Base-by-base conservation (phyloP, 129 eudicot species). In the Tagetes erecta region DNA sequence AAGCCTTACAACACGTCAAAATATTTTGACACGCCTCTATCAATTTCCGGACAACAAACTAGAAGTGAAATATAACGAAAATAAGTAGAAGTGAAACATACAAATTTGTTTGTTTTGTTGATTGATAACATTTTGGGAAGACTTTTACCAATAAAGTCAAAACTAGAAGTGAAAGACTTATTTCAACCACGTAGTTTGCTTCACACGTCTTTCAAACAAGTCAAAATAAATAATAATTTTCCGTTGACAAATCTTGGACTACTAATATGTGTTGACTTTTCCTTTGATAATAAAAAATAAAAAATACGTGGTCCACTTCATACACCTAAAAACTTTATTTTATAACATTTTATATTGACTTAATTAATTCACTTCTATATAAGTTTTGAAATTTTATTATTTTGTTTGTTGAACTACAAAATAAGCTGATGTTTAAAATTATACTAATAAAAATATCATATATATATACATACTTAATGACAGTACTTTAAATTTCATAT, bases 111-210 rank as follows among this genome's bases (percentile, higher is more conserved):
- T 56, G 36, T 36, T 20, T 20, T 20, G 27, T 20, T 20, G 27
- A 20, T 20, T 20, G 27, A 20, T 20, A 0, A 20, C 27, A 20
- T 20, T 20, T 20, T 20, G 27, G 27, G 27, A 20, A 64, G 83
- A 72, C 78, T 55, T 64, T 55, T 78, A 35, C 0, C 6, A 55
- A 38, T 7, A 64, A 73, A 66, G 83, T 79, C 83, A 79, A 72
- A 66, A 66, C 36, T 79, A 74, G 55, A 45, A 55, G 83, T 66
- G 68, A 53, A 72, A 47, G 78, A 66, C 78, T 56, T 55, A 10
- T 75, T 75, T 75, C 83, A 79, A 79, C 83, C 83, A 66, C 83
- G 75, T 65, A 79, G 30, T 55, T 79, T 66, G 78, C 79, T 27
- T 56, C 83, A 79, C 83, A 79, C 78, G 74, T 79, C 79, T 65